A percentile compares a stretch with the other conserved stretches of the same genome.
phyloP scores from a whole-genome alignment of 2,329 filamentous ascomycete species.

The Verticillium alfalfae region DNA sequence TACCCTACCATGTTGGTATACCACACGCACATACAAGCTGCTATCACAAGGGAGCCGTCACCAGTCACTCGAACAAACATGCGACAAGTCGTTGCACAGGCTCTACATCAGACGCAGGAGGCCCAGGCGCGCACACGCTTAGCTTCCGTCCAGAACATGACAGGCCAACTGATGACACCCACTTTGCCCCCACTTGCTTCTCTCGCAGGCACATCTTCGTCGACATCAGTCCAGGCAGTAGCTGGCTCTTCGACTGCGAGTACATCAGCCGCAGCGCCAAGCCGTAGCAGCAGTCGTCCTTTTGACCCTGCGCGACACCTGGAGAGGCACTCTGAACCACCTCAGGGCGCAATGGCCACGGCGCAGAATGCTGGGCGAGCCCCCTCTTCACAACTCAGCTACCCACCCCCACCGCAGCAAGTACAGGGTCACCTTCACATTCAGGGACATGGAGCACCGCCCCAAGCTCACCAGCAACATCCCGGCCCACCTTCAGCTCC shows the following conservation, averaged over 20 bases:
- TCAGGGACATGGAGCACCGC: constrained; percentile 2
- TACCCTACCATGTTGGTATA: constrained; percentile 45
- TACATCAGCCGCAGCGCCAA: background rate
- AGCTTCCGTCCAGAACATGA: constrained; percentile 16
- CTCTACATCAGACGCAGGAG: constrained; percentile 39
- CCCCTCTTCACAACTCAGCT: background rate
- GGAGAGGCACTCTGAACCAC: background rate
- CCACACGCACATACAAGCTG: constrained; percentile 40
- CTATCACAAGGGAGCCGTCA: constrained; percentile 46
- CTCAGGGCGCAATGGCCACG: background rate
- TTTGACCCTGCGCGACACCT: background rate
- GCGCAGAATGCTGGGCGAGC: background rate
- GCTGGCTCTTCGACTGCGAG: background rate
- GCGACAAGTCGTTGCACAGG: constrained; percentile 41
- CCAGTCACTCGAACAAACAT: constrained; percentile 42
- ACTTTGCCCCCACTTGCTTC: constrained; percentile 2
- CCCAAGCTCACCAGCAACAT: background rate
- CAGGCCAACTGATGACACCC: constrained; percentile 1
- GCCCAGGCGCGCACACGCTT: constrained; percentile 27
- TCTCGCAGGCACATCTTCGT: background rate
- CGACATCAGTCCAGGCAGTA: background rate
- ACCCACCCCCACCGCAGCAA: background rate
- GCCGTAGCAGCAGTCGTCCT: background rate
- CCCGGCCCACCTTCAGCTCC: constrained; percentile 7
- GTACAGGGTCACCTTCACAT: constrained; percentile 8